Percentiles rank a stretch among this genome's conserved stretches.
Evolutionary conservation across 192 early-diverging fungal species (phyloP).

Genomic region (Linnemannia hyalina): DNA sequence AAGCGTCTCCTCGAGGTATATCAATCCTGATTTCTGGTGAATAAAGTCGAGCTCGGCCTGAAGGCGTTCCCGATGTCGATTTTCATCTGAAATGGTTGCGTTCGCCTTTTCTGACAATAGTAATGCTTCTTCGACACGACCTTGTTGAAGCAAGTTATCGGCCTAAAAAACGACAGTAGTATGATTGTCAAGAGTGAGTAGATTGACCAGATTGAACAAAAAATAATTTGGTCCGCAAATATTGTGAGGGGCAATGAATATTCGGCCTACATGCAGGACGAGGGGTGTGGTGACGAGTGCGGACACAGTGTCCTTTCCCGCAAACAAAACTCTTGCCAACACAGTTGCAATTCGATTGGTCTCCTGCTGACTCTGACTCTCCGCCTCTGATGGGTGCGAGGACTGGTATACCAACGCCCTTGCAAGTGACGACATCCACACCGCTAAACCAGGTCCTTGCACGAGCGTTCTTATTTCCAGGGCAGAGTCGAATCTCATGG

Average conservation of each 20-base stretch:
- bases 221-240: background rate
- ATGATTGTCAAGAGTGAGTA: background rate
- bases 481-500: constrained; percentile 50
- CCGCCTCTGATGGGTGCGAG: background rate
- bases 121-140: constrained; percentile 73
- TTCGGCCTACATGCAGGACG: constrained; percentile 63
- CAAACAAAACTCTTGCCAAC: constrained; percentile 67
- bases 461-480: constrained; percentile 65
- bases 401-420: constrained; percentile 35
- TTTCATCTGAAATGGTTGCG: constrained; percentile 59
- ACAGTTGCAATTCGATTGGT: constrained; percentile 34
- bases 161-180: constrained; percentile 48
- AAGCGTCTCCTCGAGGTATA: constrained; percentile 70
- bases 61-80: constrained; percentile 62
- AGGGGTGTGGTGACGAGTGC: constrained; percentile 72
- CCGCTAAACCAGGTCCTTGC: constrained; percentile 64
- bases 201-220: no score
- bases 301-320: constrained; percentile 68
- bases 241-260: background rate
- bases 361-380: constrained; percentile 11
- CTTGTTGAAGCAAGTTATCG: constrained; percentile 68
- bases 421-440: constrained; percentile 62
- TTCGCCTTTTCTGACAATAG: constrained; percentile 66
- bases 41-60: constrained; percentile 68
- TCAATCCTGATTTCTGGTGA: constrained; percentile 74